Conservation (phyloP, 1,284 basidiomycete species). For the Thecaphora thlaspeos region DNA sequence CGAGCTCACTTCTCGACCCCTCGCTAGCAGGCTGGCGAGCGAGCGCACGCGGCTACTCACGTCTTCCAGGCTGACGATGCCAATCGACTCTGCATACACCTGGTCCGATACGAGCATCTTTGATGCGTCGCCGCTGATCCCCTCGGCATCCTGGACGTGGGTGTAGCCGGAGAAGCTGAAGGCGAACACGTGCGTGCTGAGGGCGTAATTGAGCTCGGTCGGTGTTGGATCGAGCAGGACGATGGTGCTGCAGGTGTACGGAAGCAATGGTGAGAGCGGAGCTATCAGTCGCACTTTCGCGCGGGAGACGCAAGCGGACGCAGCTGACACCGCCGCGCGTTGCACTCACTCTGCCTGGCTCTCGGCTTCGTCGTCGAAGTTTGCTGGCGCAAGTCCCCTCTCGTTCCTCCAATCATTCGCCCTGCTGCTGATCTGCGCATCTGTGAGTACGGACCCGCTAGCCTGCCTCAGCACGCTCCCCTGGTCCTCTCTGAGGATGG, state of each 20-base stretch:
- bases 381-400: background rate
- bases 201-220: conserved; percentile 33
- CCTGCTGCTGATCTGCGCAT: conserved; percentile 13
- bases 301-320: no score
- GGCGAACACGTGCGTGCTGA: conserved; percentile 48
- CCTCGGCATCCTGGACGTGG: conserved; percentile 1
- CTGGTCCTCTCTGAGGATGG: conserved; percentile 59
- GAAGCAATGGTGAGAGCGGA: background rate
- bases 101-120: conserved; percentile 12
- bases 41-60: conserved; percentile 4
- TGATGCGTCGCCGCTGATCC: background rate
- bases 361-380: conserved; percentile 13
- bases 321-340: no score
- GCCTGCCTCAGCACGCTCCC: conserved; percentile 27
- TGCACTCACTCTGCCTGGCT: no score
- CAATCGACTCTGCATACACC: conserved; percentile 26
- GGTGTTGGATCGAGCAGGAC: conserved; percentile 48
- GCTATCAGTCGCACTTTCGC: no score
- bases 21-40: no score
- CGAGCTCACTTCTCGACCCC: no score
- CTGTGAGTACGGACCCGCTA: conserved; percentile 16
- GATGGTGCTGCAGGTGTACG: conserved; percentile 11
- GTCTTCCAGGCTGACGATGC: conserved; percentile 20
- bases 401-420: background rate
- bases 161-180: conserved; percentile 38